Conservation (phyloP, 2,329 filamentous ascomycete genomes). For the Aspergillus arachidicola region DNA sequence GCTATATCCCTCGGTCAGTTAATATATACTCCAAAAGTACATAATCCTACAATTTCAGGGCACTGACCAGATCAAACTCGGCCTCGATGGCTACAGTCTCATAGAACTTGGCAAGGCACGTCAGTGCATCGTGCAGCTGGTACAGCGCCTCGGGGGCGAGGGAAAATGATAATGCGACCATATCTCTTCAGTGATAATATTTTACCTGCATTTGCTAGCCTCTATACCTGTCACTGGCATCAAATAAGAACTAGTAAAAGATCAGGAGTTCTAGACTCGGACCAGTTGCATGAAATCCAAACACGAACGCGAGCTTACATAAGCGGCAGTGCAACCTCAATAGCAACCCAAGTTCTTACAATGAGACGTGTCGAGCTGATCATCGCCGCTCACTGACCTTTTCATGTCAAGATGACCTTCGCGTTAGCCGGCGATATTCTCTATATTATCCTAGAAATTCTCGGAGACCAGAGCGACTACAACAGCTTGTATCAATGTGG, state of each 20-base stretch:
- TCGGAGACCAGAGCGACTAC: constrained; percentile 28
- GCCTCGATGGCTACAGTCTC: constrained; percentile 66
- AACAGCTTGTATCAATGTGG: constrained; percentile 33
- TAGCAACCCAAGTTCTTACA: too few relatives aligned
- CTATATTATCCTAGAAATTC: constrained; percentile 30
- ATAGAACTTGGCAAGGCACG: constrained; percentile 65
- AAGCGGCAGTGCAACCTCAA: background rate
- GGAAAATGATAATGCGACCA: constrained; percentile 53
- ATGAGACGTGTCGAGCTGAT: background rate
- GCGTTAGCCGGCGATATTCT: constrained; percentile 27
- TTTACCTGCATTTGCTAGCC: background rate
- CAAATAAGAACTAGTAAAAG: background rate
- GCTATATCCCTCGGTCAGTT: constrained; percentile 41
- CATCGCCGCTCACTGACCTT: background rate
- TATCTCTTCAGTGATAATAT: background rate
- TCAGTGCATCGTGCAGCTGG: constrained; percentile 60
- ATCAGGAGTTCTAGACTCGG: background rate
- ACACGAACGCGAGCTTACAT: constrained; percentile 18
- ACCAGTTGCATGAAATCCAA: background rate
- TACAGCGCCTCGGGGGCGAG: constrained; percentile 59
- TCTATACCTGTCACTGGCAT: too few relatives aligned
- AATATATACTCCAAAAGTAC: background rate
- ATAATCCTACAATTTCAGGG: background rate
- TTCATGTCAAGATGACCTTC: constrained; percentile 20
- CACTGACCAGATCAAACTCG: constrained; percentile 56